Percentiles rank a stretch among this genome's conserved stretches.
Evolutionary conservation across 176 grass and related monocot genomes (phyloP).

Genomic region (Saccharum officinarum): DNA sequence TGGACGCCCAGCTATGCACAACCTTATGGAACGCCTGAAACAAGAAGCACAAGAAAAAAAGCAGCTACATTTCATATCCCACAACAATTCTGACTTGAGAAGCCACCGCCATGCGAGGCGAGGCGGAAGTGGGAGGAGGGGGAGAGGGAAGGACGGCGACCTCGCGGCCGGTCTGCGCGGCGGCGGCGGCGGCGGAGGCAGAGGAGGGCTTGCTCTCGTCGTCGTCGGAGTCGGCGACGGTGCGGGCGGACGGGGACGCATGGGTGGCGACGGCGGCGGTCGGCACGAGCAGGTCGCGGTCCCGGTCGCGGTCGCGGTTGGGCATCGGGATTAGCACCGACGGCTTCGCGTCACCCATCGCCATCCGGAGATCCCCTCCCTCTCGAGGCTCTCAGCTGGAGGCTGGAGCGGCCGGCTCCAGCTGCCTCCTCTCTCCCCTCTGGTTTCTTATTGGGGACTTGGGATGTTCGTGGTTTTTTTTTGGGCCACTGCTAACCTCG

Average conservation of each 20-base stretch:
- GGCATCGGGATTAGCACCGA: slow-evolving; percentile 46
- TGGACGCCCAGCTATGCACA: slow-evolving; percentile 78
- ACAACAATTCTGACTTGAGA: slow-evolving; percentile 9
- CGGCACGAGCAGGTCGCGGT: slow-evolving; percentile 53
- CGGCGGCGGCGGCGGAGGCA: slow-evolving; percentile 34
- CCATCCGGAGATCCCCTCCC: background rate
- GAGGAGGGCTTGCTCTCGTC: slow-evolving; percentile 52
- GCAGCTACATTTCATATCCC: slow-evolving; percentile 29
- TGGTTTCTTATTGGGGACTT: background rate
- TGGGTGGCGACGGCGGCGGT: slow-evolving; percentile 9
- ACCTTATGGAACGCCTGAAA: slow-evolving; percentile 74
- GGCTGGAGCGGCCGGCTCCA: background rate
- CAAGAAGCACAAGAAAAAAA: slow-evolving; percentile 14
- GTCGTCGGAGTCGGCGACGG: slow-evolving; percentile 31
- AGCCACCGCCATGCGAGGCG: background rate
- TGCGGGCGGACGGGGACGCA: slow-evolving; percentile 20
- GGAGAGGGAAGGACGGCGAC: slow-evolving; percentile 3
- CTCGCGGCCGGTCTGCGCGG: slow-evolving; percentile 60
- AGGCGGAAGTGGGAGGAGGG: too few species aligned
- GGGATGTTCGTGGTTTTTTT: background rate
- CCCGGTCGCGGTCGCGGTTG: slow-evolving; percentile 37
- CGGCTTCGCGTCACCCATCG: slow-evolving; percentile 55
- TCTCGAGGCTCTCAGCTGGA: background rate
- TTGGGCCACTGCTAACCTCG: background rate
- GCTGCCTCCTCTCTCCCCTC: background rate